Evolutionary conservation across 352 stramenopile species (phyloP).

Genomic region (Globisporangium emineosum): DNA sequence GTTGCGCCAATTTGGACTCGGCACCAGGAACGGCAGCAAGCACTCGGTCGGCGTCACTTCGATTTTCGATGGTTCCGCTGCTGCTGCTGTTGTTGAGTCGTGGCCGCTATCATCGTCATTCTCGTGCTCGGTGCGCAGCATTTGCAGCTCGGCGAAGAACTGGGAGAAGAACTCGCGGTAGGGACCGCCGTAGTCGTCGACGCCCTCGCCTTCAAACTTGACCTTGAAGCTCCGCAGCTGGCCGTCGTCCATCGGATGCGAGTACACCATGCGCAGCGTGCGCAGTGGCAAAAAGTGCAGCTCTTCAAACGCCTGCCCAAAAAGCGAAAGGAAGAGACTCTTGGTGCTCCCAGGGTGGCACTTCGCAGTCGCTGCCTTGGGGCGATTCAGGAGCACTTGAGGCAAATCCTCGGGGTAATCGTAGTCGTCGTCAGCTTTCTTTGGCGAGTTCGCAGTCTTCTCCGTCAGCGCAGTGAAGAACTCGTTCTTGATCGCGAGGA

Average conservation of each 20-base stretch:
- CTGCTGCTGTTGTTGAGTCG: not conserved
- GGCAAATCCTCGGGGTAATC: conserved; percentile 90
- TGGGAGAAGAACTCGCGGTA: conserved; percentile 93
- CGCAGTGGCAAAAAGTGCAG: conserved; percentile 80
- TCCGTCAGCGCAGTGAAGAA: conserved; percentile 73
- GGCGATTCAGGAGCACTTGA: conserved; percentile 80
- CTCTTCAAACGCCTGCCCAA: conserved; percentile 84
- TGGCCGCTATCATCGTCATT: conserved; percentile 1
- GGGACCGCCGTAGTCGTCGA: conserved; percentile 93
- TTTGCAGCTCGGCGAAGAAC: conserved; percentile 69
- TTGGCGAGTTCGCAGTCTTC: conserved; percentile 69
- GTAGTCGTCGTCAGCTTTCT: conserved; percentile 89
- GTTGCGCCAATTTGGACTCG: conserved; percentile 86
- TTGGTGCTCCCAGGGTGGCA: conserved; percentile 62
- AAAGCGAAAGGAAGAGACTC: conserved; percentile 72
- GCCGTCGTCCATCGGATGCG: conserved; percentile 91
- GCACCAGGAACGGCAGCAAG: conserved; percentile 82
- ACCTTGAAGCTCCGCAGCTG: conserved; percentile 92
- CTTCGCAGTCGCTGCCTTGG: conserved; percentile 78
- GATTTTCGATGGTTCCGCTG: not conserved
- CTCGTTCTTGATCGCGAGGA: conserved; percentile 75
- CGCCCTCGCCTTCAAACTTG: conserved; percentile 93
- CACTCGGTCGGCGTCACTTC: conserved; percentile 32
- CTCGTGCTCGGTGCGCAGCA: conserved; percentile 25
- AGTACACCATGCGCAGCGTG: conserved; percentile 86